A percentile compares a stretch with the other conserved stretches of the same genome.
Conservation (phyloP, 2,329 filamentous ascomycete genomes). For the Corinectria fuckeliana region DNA sequence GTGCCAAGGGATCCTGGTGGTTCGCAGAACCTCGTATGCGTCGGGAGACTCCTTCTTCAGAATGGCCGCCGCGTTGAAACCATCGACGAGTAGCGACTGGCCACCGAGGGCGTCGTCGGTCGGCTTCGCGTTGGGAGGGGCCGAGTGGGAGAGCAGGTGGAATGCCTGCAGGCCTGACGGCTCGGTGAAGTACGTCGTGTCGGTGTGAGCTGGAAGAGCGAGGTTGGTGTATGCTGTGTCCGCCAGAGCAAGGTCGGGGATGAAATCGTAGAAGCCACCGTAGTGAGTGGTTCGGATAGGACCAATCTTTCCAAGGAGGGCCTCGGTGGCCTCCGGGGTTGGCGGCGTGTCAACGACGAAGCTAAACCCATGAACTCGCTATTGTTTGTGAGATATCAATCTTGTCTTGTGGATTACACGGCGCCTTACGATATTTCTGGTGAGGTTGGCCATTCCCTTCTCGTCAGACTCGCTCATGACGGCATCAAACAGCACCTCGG, state of each 20-base stretch:
- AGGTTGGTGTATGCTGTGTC: slow-evolving; percentile 93
- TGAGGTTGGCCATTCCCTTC: slow-evolving; percentile 64
- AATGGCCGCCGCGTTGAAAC: slow-evolving; percentile 73
- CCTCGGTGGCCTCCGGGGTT: slow-evolving; percentile 72
- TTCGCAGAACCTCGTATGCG: slow-evolving; percentile 64
- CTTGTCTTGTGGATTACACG: neutral
- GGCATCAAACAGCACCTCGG: slow-evolving; percentile 64
- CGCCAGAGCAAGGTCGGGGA: slow-evolving; percentile 83
- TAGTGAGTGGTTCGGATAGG: slow-evolving; percentile 94
- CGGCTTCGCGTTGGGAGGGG: slow-evolving; percentile 44
- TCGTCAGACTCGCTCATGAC: slow-evolving; percentile 61
- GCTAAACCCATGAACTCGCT: slow-evolving; percentile 76
- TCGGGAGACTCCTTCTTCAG: slow-evolving; percentile 60
- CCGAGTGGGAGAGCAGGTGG: slow-evolving; percentile 79
- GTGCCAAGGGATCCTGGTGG: slow-evolving; percentile 72
- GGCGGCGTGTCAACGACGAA: slow-evolving; percentile 75
- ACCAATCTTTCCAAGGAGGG: slow-evolving; percentile 79
- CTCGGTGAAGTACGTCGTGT: slow-evolving; percentile 95
- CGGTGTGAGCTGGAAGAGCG: slow-evolving; percentile 84
- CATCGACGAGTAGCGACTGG: slow-evolving; percentile 83
- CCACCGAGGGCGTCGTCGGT: slow-evolving; percentile 65
- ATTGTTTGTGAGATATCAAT: slow-evolving; percentile 15
- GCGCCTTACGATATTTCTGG: slow-evolving; percentile 65
- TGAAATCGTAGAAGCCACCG: slow-evolving; percentile 81
- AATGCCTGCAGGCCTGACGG: slow-evolving; percentile 91